Conservation (phyloP, 345 rosid genomes). For the Sisymbrium altissimum region DNA sequence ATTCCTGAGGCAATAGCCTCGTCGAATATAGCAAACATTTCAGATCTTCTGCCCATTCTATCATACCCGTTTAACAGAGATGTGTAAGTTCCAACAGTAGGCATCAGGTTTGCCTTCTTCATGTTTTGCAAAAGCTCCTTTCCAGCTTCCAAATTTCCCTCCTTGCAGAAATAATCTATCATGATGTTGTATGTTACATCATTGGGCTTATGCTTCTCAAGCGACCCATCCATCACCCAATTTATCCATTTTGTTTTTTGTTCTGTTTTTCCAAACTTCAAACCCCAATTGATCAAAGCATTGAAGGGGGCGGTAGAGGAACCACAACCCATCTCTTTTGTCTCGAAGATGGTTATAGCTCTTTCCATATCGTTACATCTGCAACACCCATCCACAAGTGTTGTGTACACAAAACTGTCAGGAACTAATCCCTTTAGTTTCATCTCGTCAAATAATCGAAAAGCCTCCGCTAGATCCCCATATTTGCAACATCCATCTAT, state of each 20-base stretch:
- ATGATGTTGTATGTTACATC: conserved; percentile 64
- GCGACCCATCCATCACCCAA: conserved; percentile 44
- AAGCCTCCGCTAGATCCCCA: conserved; percentile 57
- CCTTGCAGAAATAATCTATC: conserved; percentile 65
- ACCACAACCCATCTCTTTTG: conserved; percentile 48
- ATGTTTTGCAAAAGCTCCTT: conserved; percentile 50
- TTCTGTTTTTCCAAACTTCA: conserved; percentile 46
- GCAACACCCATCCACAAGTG: conserved; percentile 68
- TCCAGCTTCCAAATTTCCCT: conserved; percentile 55
- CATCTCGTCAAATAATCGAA: conserved; percentile 63
- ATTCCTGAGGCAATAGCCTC: conserved; percentile 56
- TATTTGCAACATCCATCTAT: conserved; percentile 77
- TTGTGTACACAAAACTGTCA: conserved; percentile 57
- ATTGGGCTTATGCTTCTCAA: conserved; percentile 44
- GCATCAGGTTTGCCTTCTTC: conserved; percentile 49
- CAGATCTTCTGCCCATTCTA: conserved; percentile 39
- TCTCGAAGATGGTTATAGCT: conserved; percentile 50
- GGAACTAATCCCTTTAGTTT: conserved; percentile 48
- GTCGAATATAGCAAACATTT: conserved; percentile 52
- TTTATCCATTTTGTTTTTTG: conserved; percentile 35
- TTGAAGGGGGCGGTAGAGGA: conserved; percentile 52
- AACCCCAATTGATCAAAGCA: conserved; percentile 58
- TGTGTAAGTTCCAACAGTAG: conserved; percentile 54
- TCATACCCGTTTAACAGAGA: conserved; percentile 58
- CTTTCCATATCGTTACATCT: conserved; percentile 53